Evolutionary conservation across 163 green algal species (phyloP), one percentile per base, ranked within the genome.

Genomic region (Volvox carteri): DNA sequence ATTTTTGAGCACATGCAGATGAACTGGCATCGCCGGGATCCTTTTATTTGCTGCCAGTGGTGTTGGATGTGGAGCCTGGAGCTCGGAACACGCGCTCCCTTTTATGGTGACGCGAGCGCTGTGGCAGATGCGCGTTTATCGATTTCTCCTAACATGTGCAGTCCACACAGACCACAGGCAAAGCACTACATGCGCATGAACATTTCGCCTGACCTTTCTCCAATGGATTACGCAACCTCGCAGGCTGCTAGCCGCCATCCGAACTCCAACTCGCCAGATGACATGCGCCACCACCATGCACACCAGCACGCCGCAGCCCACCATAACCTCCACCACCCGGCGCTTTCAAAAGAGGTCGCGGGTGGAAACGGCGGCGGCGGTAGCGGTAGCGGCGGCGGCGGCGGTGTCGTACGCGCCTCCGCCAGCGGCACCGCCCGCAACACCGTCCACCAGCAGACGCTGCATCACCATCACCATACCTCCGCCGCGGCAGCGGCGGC

Each of bases 191-290:
- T n/a, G n/a, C n/a, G n/a, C n/a, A n/a, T n/a, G n/a, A n/a, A n/a
- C n/a, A n/a, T n/a, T n/a, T n/a, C n/a, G n/a, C n/a, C n/a, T n/a
- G n/a, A n/a, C n/a, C n/a, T n/a, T n/a, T n/a, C n/a, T n/a, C n/a
- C n/a, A n/a, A n/a, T n/a, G n/a, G n/a, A n/a, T n/a, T n/a, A n/a
- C n/a, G n/a, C n/a, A n/a, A n/a, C n/a, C n/a, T 1, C 30, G 65
- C 79, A 86, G 79, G 60, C 62, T 4, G 79, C 79, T 1, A 86
- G 79, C n/a, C 79, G 67, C 30, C 79, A 86, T 18, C 79, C 60
- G 9, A 1, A 37, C 19, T 6, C 23, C 0, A n/a, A 37, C 33
- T 33, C 35, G 41, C 2, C 39, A 1, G 78, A 86, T 19, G 60
- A 78, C 44, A 9, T 18, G 8, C 39, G 41, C 56, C 39, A 56